Evolutionary conservation across 2,329 filamentous ascomycete genomes (phyloP), one percentile per base, ranked within the genome.

Genomic region (Pseudocercospora cruenta): DNA sequence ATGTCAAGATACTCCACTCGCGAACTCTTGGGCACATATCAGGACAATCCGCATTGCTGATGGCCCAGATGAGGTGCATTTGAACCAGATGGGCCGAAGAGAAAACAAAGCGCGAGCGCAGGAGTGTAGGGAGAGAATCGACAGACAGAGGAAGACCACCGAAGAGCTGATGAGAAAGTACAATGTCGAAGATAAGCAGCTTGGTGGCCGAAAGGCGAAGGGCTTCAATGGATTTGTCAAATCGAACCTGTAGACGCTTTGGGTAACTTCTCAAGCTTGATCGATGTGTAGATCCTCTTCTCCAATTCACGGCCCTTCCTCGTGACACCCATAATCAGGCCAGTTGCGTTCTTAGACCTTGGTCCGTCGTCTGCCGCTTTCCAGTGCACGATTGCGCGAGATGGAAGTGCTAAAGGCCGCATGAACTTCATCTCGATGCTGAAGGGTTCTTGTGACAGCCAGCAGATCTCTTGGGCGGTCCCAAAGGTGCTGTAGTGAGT

Each of bases 1-100:
- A 58, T 91, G 88, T 75, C 95, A 98, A 83, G 95, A 99, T 77
- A 98, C 95, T 1, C 95, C 95, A 21, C 83, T 99, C 70, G 94
- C 93, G 12, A 86, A 84, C 77, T 75, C 78, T 76, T 79, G 74
- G 69, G 76, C 77, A 14, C 74, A 78, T 39, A 74, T 73, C 39
- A 69, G 76, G 28, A 77, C 76, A 45, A 78, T 78, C 73, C 49
- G 74, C 24, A 76, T 78, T 58, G 76, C 77, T 0, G 95, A 99
- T 80, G 95, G 95, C 0, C 95, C 95, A 0, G 95, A 99, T 80
- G 95, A 99, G 87, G 95, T 98, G 67, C 95, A 96, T 79, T 80
- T 94, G 71, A 84, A 92, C 78, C 92, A 95, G 82, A 83, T 95
- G 82, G 92, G 91, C 16, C 84, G 86, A 72, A 93, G 93, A 72